Conservation (phyloP, 108 stramenopile genomes). For the Nitzschia sp. region DNA sequence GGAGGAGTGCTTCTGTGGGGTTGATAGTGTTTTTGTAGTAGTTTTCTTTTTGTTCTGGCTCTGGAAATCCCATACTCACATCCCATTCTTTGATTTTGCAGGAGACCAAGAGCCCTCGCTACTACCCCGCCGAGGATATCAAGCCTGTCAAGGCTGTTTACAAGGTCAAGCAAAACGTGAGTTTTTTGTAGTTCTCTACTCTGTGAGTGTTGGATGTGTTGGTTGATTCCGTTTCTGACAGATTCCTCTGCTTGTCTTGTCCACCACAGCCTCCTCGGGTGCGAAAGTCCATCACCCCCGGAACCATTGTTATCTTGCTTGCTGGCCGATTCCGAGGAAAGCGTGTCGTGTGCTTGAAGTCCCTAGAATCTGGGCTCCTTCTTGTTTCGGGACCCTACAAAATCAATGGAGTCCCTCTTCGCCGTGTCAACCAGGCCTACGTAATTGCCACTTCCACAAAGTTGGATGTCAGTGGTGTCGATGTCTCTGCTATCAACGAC, state of each 20-base stretch:
- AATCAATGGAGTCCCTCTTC: conserved; percentile 98
- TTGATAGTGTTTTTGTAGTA: background rate
- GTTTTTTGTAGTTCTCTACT: conserved; percentile 6
- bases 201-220: no score
- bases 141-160: conserved; percentile 51
- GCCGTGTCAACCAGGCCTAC: conserved; percentile 98
- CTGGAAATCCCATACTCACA: background rate
- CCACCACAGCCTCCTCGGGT: conserved; percentile 78
- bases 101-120: conserved; percentile 49
- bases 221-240: background rate
- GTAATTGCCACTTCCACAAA: conserved; percentile 98
- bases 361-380: conserved; percentile 93
- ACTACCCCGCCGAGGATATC: conserved; percentile 97
- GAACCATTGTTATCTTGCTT: conserved; percentile 97
- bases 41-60: background rate
- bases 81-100: conserved; percentile 13
- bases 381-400: conserved; percentile 98
- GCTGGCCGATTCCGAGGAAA: conserved; percentile 98
- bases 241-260: background rate
- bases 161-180: conserved; percentile 75
- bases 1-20: background rate
- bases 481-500: conserved; percentile 86
- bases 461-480: conserved; percentile 87
- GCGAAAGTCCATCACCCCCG: conserved; percentile 93
- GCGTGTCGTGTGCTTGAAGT: conserved; percentile 97